phyloP scores from a whole-genome alignment of 2,329 filamentous ascomycete species.

The Penicillium sp. region DNA sequence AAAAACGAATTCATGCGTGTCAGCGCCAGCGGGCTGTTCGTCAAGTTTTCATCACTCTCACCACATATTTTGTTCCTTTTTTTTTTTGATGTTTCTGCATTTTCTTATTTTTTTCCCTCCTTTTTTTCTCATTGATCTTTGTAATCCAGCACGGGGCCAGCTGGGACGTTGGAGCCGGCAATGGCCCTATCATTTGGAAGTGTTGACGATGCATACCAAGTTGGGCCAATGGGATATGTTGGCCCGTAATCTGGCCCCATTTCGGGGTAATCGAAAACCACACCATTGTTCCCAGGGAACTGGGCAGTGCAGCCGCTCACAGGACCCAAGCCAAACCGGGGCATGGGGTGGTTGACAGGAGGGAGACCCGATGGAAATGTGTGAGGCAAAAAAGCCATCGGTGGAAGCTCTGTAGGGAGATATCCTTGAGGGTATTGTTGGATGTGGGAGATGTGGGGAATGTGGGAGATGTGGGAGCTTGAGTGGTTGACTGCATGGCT shows the following conservation, averaged over 20 bases:
- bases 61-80: conserved; percentile 3
- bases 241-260: conserved; percentile 16
- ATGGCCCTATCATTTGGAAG: conserved; percentile 18
- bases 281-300: conserved; percentile 21
- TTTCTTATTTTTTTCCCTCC: background rate
- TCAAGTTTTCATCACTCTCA: background rate
- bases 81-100: background rate
- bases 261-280: conserved; percentile 29
- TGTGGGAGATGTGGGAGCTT: background rate
- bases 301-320: conserved; percentile 32
- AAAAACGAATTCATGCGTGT: conserved; percentile 9
- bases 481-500: conserved; percentile 21
- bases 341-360: background rate
- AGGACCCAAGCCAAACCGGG: conserved; percentile 22
- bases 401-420: background rate
- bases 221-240: conserved; percentile 20
- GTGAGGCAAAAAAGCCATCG: background rate
- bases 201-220: conserved; percentile 19
- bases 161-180: conserved; percentile 16
- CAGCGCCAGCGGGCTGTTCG: background rate
- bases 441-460: background rate
- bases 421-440: background rate
- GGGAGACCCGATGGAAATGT: background rate
- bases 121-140: background rate
- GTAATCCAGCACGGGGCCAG: conserved; percentile 21